Conservation (phyloP, 108 stramenopile genomes). For the Nitzschia inconspicua region DNA sequence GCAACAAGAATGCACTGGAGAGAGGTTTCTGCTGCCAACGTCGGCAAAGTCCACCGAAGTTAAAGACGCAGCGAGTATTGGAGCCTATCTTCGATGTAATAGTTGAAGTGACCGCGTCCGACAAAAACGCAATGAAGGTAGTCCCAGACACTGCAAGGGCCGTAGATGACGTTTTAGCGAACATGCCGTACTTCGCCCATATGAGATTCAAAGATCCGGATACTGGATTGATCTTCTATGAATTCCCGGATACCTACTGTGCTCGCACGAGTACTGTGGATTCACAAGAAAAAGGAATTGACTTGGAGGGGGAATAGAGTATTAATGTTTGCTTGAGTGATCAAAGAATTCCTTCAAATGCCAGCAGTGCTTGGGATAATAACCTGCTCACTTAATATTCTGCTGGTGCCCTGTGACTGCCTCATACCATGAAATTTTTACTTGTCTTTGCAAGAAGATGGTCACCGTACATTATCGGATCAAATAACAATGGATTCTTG, state of each 20-base stretch:
- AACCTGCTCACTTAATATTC: too few relatives aligned
- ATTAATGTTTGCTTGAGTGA: too few relatives aligned
- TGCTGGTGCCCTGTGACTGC: too few relatives aligned
- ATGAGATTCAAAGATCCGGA: constrained; percentile 20
- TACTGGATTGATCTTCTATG: too few relatives aligned
- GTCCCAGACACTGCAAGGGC: constrained; percentile 28
- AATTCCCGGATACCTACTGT: too few relatives aligned
- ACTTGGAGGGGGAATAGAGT: too few relatives aligned
- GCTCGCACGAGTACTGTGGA: too few relatives aligned
- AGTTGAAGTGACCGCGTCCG: constrained; percentile 29
- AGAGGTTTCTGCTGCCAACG: background rate
- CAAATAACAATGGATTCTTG: background rate
- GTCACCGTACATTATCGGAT: constrained; percentile 15
- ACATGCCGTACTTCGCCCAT: constrained; percentile 18
- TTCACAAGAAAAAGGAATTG: too few relatives aligned
- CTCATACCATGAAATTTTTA: constrained; percentile 2
- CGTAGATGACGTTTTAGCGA: constrained; percentile 37
- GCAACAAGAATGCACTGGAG: constrained; percentile 14
- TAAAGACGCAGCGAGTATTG: constrained; percentile 13
- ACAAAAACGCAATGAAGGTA: constrained; percentile 35
- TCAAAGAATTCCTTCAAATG: too few relatives aligned
- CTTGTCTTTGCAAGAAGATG: constrained; percentile 10
- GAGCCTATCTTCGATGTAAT: constrained; percentile 50
- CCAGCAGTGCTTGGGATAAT: too few relatives aligned
- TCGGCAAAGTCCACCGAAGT: constrained; percentile 1